Evolutionary conservation across 306 rosid genomes (phyloP).

Genomic region (Vigna trinervia): DNA sequence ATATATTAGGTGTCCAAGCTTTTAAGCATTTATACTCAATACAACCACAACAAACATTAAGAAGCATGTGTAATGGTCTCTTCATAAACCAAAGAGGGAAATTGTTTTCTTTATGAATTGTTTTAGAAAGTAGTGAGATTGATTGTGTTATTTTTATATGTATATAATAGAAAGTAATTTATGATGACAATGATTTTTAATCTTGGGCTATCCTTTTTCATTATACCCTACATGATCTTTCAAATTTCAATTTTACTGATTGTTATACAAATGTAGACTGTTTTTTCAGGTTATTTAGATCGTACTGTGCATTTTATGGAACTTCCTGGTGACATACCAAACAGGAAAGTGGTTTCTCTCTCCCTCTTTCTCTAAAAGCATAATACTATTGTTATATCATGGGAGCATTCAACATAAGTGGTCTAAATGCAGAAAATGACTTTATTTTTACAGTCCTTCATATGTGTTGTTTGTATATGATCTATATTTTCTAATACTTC

Average conservation of each 20-base stretch:
- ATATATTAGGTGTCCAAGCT: too few species aligned
- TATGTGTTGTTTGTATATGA: slow-evolving; percentile 8
- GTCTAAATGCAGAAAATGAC: slow-evolving; percentile 3
- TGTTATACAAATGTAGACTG: slow-evolving; percentile 63
- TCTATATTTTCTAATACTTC: slow-evolving; percentile 36
- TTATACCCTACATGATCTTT: neutral
- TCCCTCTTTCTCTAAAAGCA: neutral
- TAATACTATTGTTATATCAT: neutral
- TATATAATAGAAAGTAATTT: too few species aligned
- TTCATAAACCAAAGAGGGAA: too few species aligned
- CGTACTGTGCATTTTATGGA: slow-evolving; percentile 96
- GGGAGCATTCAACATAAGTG: slow-evolving; percentile 25
- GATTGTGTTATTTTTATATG: too few species aligned
- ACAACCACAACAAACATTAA: too few species aligned
- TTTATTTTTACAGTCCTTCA: slow-evolving; percentile 8
- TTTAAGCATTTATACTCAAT: too few species aligned
- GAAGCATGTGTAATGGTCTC: too few species aligned
- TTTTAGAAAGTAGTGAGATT: too few species aligned
- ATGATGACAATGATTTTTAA: slow-evolving; percentile 2
- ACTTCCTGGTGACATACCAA: slow-evolving; percentile 94
- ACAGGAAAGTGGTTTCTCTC: slow-evolving; percentile 65
- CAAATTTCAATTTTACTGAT: slow-evolving; percentile 34
- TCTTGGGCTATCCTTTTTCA: slow-evolving; percentile 20
- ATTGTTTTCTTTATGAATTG: too few species aligned
- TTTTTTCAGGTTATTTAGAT: slow-evolving; percentile 81